Percentiles rank a stretch among this genome's conserved stretches.
phyloP scores from a whole-genome alignment of 2,329 filamentous ascomycete genomes.

The Basipetospora chlamydospora region DNA sequence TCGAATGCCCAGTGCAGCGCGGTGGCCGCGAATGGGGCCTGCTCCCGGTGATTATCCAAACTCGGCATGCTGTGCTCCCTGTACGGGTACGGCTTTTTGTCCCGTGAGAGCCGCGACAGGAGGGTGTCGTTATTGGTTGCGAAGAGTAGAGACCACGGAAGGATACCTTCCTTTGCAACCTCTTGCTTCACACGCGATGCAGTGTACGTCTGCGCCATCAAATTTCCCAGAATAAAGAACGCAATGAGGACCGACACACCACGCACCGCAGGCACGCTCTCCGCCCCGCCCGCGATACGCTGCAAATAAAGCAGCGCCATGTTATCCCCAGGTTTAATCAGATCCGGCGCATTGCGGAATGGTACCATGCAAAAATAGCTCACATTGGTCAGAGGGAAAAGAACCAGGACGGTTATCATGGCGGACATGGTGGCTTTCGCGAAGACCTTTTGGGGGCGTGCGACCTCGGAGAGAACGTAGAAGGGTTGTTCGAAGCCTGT shows the following conservation, averaged over 20 bases:
- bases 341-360: slow-evolving; percentile 8
- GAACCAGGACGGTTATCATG: slow-evolving; percentile 16
- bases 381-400: slow-evolving; percentile 25
- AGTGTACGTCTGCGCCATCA: slow-evolving; percentile 41
- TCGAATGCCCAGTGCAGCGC: slow-evolving; percentile 8
- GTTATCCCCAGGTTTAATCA: slow-evolving; percentile 1
- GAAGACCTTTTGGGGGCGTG: slow-evolving; percentile 16
- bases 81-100: background rate
- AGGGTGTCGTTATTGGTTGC: slow-evolving; percentile 11
- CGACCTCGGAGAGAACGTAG: slow-evolving; percentile 20
- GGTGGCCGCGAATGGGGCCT: slow-evolving; percentile 8
- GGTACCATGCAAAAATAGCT: slow-evolving; percentile 19
- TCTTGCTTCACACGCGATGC: slow-evolving; percentile 43
- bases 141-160: slow-evolving; percentile 34
- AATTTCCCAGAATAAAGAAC: slow-evolving; percentile 38
- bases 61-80: background rate
- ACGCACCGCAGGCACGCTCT: slow-evolving; percentile 4
- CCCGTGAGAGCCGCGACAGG: background rate
- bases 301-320: slow-evolving; percentile 6
- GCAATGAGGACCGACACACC: slow-evolving; percentile 34
- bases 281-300: slow-evolving; percentile 14
- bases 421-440: slow-evolving; percentile 14
- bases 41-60: slow-evolving; percentile 6
- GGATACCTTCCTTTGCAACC: slow-evolving; percentile 42
- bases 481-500: slow-evolving; percentile 22